phyloP scores from a whole-genome alignment of 2,329 filamentous ascomycete species.

The Penicillium sp. region DNA sequence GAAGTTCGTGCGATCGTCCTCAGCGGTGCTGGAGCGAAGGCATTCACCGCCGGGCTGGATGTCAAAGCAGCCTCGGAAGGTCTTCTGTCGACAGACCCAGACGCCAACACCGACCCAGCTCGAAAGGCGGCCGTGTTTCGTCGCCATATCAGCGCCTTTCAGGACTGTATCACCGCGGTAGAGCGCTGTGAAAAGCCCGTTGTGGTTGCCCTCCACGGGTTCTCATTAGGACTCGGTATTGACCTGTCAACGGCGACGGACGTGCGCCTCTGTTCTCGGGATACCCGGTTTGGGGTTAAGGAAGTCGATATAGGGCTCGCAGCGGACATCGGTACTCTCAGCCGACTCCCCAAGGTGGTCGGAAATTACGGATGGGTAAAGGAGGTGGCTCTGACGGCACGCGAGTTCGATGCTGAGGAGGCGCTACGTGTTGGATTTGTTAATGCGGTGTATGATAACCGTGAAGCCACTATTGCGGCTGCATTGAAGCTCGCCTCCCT shows the following conservation, averaged over 20 bases:
- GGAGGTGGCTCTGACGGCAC: slow-evolving; percentile 45
- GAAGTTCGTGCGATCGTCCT: slow-evolving; percentile 74
- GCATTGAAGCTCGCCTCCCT: slow-evolving; percentile 62
- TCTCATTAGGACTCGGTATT: slow-evolving; percentile 73
- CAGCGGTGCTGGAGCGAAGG: slow-evolving; percentile 75
- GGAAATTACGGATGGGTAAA: slow-evolving; percentile 48
- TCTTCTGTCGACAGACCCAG: slow-evolving; percentile 42
- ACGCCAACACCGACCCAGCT: slow-evolving; percentile 54
- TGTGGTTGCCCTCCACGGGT: slow-evolving; percentile 75
- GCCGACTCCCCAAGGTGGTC: slow-evolving; percentile 46
- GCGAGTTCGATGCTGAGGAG: slow-evolving; percentile 45
- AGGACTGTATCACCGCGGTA: slow-evolving; percentile 69
- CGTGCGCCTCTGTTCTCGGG: slow-evolving; percentile 38
- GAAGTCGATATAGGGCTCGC: slow-evolving; percentile 51
- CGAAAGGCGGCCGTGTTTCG: slow-evolving; percentile 62
- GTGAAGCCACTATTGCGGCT: slow-evolving; percentile 60
- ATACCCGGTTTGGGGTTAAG: slow-evolving; percentile 43
- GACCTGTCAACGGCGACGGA: slow-evolving; percentile 53
- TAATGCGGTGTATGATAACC: slow-evolving; percentile 42
- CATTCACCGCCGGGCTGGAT: slow-evolving; percentile 84
- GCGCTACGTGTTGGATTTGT: slow-evolving; percentile 45
- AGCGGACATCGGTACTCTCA: slow-evolving; percentile 48
- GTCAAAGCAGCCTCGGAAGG: slow-evolving; percentile 65
- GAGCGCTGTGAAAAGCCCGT: slow-evolving; percentile 92
- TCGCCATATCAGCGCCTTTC: slow-evolving; percentile 73